These are phyloP conservation scores for Eucalyptus marginata DNA, from an alignment of 345 rosid species.

Conservation along the genomic window DNA sequence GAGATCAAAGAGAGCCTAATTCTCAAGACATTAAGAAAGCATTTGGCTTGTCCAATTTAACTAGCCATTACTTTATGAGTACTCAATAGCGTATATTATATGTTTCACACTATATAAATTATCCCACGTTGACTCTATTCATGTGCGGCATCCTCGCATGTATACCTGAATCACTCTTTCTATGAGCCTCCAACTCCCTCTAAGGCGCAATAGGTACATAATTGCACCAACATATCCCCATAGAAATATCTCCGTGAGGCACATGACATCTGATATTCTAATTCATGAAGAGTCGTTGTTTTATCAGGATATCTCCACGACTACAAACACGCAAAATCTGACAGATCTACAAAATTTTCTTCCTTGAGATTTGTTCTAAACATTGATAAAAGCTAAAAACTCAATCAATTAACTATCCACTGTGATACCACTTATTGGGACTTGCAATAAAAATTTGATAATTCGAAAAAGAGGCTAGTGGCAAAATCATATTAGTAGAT, in stretches of 20 bases:
- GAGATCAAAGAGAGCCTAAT: not conserved
- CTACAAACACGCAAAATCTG: not conserved
- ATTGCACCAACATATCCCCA: not conserved
- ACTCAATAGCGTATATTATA: not conserved
- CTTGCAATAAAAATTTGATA: not conserved
- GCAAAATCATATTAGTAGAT: not conserved
- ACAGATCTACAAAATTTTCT: not conserved
- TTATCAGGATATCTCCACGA: not conserved
- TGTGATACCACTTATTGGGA: not conserved
- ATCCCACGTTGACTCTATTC: not conserved
- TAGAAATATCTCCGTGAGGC: not conserved
- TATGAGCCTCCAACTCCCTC: not conserved
- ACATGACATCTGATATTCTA: not conserved
- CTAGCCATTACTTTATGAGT: not conserved
- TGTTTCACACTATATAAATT: not conserved
- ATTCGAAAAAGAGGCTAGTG: not conserved
- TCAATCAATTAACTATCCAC: not conserved
- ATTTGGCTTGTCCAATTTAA: not conserved
- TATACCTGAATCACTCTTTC: not conserved
- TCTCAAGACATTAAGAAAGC: not conserved
- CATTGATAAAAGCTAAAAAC: not conserved
- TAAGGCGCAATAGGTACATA: not conserved
- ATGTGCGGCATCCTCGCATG: not conserved
- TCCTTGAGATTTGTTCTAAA: not conserved
- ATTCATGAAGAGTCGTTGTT: not conserved